Percentiles rank a stretch among this genome's conserved stretches.
Conservation (phyloP, 805 yeast species). For the Starmerella roubikii region DNA sequence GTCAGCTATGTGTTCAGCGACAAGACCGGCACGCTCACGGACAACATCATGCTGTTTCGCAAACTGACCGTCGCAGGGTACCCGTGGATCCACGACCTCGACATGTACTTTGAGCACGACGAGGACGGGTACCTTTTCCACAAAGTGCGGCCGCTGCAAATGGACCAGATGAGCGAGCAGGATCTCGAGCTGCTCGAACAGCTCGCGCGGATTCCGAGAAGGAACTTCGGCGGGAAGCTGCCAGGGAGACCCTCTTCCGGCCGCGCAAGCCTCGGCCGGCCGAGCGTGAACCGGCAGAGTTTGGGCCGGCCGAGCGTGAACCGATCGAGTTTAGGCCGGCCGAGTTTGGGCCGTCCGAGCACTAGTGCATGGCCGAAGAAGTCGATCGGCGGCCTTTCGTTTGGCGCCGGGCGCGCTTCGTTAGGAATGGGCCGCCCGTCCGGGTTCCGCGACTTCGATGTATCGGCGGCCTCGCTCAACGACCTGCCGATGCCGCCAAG, state of each 20-base stretch:
- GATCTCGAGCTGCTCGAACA: slow-evolving; percentile 17
- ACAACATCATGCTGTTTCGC: slow-evolving; percentile 83
- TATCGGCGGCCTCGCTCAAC: too few relatives aligned
- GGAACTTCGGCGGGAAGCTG: slow-evolving; percentile 17
- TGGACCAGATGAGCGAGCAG: slow-evolving; percentile 9
- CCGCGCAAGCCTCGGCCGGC: slow-evolving; percentile 6
- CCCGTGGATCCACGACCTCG: slow-evolving; percentile 76
- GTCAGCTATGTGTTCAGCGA: slow-evolving; percentile 91
- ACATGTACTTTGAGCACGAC: slow-evolving; percentile 28
- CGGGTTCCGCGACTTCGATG: neutral
- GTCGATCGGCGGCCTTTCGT: neutral
- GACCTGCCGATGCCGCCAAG: too few relatives aligned
- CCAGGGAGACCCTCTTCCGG: slow-evolving; percentile 8
- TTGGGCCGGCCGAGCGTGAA: slow-evolving; percentile 8
- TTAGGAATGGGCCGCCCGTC: neutral
- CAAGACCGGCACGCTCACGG: slow-evolving; percentile 94
- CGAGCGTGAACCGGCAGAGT: slow-evolving; percentile 7
- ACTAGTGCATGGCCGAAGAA: too few relatives aligned
- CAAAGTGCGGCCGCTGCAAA: slow-evolving; percentile 12
- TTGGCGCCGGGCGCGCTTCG: neutral
- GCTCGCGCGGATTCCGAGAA: slow-evolving; percentile 19
- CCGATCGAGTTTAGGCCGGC: slow-evolving; percentile 1
- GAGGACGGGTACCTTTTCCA: slow-evolving; percentile 21
- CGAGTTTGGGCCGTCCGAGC: slow-evolving; percentile 4
- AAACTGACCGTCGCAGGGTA: slow-evolving; percentile 79